Evolutionary conservation across 345 rosid genomes (phyloP), one percentile per base, ranked within the genome.

Genomic region (Salix arbutifolia): DNA sequence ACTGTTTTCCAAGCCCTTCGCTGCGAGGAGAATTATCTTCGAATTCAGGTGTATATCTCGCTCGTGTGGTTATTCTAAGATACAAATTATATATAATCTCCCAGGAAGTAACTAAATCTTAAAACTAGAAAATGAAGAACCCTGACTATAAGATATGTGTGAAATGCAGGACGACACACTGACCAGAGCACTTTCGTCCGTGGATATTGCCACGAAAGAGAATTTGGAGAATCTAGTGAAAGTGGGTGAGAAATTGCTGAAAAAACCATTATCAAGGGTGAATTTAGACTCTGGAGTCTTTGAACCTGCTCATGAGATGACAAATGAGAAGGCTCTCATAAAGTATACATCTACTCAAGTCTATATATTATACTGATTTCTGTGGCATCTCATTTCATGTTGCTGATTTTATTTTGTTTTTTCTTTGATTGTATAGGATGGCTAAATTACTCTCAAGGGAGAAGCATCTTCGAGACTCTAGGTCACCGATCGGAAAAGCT

Each of bases 371-470:
- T 28, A 25, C 7, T 12, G 30, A 26, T 56, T 28, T 0, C 4
- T 23, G 30, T 28, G 30, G 23, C 9, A 33, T 6, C 44, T 21
- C 3, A 19, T 21, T 50, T 5, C n/a, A 18, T 26, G 10, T 25
- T 61, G 2, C 18, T 53, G 50, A 33, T 26, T 70, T 21, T 0
- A 0, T 26, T 30, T 50, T 30, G 10, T 14, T 7, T 40, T 5
- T 40, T 70, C n/a, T n/a, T n/a, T n/a, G n/a, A n/a, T n/a, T n/a
- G n/a, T 79, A 65, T 74, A 93, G 93, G 83, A 76, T 89, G 75
- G 98, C 97, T 3, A 84, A 80, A 72, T 4, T 83, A 12, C 92
- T 93, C n/a, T 90, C 97, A 0, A 74, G 74, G 13, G 93, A 93
- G 86, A 90, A 84, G 80, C 78, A 62, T 71, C 79, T 78, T 46